phyloP scores from a whole-genome alignment of 192 early-diverging fungal genomes.

The Coemansia sp. region DNA sequence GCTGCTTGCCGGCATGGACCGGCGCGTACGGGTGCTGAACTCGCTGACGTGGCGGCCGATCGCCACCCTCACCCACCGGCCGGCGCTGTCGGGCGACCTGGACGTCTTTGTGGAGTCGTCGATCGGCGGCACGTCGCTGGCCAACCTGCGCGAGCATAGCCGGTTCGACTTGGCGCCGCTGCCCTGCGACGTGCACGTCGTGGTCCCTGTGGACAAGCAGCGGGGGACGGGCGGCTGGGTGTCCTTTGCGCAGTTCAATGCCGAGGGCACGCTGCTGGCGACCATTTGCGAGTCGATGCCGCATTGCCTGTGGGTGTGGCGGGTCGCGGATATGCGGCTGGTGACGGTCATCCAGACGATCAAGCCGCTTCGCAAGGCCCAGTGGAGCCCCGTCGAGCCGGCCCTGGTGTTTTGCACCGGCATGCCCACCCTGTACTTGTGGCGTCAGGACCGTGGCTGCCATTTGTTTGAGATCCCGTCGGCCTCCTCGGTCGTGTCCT shows the following conservation, averaged over 20 bases:
- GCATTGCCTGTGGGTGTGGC: conserved; percentile 44
- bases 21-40: conserved; percentile 32
- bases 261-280: conserved; percentile 35
- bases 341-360: conserved; percentile 34
- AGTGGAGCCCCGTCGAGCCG: conserved; percentile 45
- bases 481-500: conserved; percentile 6
- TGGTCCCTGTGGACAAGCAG: conserved; percentile 20
- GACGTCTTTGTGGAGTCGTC: conserved; percentile 28
- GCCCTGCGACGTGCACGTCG: conserved; percentile 12
- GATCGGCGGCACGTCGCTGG: not conserved
- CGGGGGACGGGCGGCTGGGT: conserved; percentile 6
- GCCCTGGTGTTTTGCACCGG: conserved; percentile 34
- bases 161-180: conserved; percentile 23
- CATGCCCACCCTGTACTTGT: conserved; percentile 34
- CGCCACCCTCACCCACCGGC: conserved; percentile 25
- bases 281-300: conserved; percentile 33
- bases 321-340: conserved; percentile 18
- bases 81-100: conserved; percentile 1
- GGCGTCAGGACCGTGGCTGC: conserved; percentile 36
- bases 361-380: conserved; percentile 20
- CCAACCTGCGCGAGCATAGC: conserved; percentile 13
- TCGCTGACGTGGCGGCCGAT: conserved; percentile 47
- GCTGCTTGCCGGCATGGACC: conserved; percentile 37
- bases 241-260: conserved; percentile 21
- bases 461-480: conserved; percentile 30